Conservation (phyloP, 139 green algal species). For the Chlorella sp. region DNA sequence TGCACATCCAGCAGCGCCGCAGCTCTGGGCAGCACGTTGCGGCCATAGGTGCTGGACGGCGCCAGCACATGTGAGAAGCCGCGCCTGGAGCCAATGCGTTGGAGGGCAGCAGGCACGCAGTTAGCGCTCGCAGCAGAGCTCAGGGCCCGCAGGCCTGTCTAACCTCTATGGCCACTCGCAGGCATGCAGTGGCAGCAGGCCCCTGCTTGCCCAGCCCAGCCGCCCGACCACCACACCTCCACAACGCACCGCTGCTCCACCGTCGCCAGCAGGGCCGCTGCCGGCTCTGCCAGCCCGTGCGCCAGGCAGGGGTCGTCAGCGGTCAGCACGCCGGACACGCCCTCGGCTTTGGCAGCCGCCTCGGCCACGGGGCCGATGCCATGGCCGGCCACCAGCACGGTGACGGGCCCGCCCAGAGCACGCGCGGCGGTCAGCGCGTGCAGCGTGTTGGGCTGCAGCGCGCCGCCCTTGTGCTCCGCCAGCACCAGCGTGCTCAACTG, state of each 20-base stretch:
- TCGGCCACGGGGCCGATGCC: not conserved
- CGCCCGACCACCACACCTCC: not conserved
- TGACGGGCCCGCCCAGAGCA: slow-evolving; percentile 21
- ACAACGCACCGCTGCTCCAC: slow-evolving; percentile 53
- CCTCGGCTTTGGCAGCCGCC: slow-evolving; percentile 8
- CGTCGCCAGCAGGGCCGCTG: slow-evolving; percentile 48
- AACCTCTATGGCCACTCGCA: no score
- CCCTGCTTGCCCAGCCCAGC: not conserved
- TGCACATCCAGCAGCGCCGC: slow-evolving; percentile 80
- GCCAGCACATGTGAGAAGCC: slow-evolving; percentile 79
- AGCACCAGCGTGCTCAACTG: slow-evolving; percentile 48
- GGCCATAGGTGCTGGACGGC: slow-evolving; percentile 77
- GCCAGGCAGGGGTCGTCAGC: slow-evolving; percentile 67
- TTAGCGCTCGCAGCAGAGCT: no score
- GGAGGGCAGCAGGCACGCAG: not conserved
- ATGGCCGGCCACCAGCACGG: slow-evolving; percentile 28
- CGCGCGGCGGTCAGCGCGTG: slow-evolving; percentile 33
- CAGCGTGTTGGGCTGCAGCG: slow-evolving; percentile 36
- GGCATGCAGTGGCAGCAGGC: no score
- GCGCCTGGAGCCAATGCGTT: slow-evolving; percentile 47
- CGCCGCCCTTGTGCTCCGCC: slow-evolving; percentile 36
- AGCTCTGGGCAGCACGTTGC: slow-evolving; percentile 87
- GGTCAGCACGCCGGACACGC: slow-evolving; percentile 58
- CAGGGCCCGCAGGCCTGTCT: no score
- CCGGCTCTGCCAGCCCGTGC: slow-evolving; percentile 73